Evolutionary conservation across 805 yeast species (phyloP), one percentile per base, ranked within the genome.

Genomic region (Spathaspora girioi): DNA sequence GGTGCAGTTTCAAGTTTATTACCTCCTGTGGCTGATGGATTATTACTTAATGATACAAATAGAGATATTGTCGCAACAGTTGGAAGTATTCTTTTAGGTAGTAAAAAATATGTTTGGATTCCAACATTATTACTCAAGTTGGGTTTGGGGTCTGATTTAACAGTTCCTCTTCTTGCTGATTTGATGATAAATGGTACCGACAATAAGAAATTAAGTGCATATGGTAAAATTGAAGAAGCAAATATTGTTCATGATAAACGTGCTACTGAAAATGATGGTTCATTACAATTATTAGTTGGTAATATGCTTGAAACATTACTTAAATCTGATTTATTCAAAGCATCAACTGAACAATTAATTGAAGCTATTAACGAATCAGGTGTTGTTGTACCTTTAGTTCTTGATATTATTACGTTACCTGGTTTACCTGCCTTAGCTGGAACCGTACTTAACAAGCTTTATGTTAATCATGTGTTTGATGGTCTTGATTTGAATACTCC

Each of bases 391-490:
- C 69, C 74, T 14, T 50, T 66, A 5, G 58, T 61, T 7, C 55
- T 69, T 50, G 58, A 63, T 38, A 46, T 64, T 7, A 27, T 66
- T n/a, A 57, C 66, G n/a, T 44, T 41, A 15, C 51, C 40, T 17
- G 44, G 35, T 17, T 29, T 51, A n/a, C 63, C 62, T 47, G 46
- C 54, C 15, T 60, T 69, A 49, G 58, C 61, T 2, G 52, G 58
- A 14, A 60, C 65, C 45, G 49, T 64, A 9, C 50, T 50, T 14
- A 29, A 32, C 6, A 58, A 60, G 14, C 55, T 73, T 5, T 71
- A 71, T 55, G 51, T 67, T 42, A 60, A 62, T 17, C 76, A 75
- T 2, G 70, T 61, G 2, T 62, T 72, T 31, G 59, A 69, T 50
- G 58, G 63, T 31, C 51, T 71, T 15, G 72, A 70, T 49, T 43